These are phyloP conservation scores for Onygenales sp. DNA, from an alignment of 2,329 filamentous ascomycete species.

Conservation along the genomic window DNA sequence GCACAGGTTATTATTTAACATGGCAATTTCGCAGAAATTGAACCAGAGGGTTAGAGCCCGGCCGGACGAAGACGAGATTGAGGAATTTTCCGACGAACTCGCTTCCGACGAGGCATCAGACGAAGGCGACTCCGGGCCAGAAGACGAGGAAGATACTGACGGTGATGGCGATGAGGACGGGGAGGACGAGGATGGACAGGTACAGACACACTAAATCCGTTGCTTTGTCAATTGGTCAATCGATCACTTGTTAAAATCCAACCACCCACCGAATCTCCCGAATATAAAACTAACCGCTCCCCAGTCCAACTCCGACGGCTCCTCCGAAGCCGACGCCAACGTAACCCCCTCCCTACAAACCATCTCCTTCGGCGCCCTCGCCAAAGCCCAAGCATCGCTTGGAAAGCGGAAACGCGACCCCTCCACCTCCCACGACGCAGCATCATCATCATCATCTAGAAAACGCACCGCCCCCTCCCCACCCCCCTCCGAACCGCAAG, in stretches of 20 bases:
- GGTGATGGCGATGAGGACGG: constrained; percentile 21
- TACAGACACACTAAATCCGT: too few relatives aligned
- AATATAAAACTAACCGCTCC: neutral
- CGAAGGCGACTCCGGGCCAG: constrained; percentile 8
- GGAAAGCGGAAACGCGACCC: constrained; percentile 22
- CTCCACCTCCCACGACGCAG: constrained; percentile 20
- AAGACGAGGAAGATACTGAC: constrained; percentile 28
- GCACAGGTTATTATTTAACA: constrained; percentile 5
- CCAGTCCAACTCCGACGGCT: neutral
- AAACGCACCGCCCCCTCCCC: constrained; percentile 17
- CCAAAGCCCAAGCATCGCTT: constrained; percentile 60
- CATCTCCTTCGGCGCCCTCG: constrained; percentile 83
- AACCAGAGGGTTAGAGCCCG: constrained; percentile 34
- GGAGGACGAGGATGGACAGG: constrained; percentile 21
- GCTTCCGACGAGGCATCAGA: constrained; percentile 13
- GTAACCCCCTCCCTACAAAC: constrained; percentile 38
- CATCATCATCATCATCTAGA: constrained; percentile 31
- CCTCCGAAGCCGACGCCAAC: constrained; percentile 16
- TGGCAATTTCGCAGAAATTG: constrained; percentile 29
- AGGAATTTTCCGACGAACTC: constrained; percentile 19
- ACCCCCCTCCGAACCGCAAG: constrained; percentile 50
- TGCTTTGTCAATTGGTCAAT: too few relatives aligned
- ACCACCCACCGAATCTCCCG: too few relatives aligned
- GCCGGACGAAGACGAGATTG: constrained; percentile 29
- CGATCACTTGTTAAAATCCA: too few relatives aligned